Evolutionary conservation across 2,329 filamentous ascomycete genomes (phyloP), one percentile per base, ranked within the genome.

Genomic region (Nigrograna mackinnonii): DNA sequence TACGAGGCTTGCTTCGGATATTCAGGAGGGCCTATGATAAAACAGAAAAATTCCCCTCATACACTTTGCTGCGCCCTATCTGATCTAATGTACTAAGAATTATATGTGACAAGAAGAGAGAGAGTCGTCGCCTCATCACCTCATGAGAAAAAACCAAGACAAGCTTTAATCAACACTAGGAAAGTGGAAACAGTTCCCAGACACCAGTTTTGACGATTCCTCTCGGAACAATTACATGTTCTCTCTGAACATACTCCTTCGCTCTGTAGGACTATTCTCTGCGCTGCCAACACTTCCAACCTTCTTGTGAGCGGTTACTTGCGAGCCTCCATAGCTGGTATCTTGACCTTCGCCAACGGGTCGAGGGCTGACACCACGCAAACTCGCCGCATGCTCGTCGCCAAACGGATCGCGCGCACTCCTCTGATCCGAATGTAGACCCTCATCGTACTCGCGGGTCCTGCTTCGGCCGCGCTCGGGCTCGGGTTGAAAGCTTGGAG

Each of bases 311-410:
- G 24, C 22, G 9, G 33, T 12, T 9, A 11, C 16, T 2, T 33
- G 31, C 20, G 54, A 55, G 31, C 49, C 50, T 47, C 50, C 67
- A 48, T 67, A 67, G 26, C 62, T 65, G 12, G 64, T 68, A 26
- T 69, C 64, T 21, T 76, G 77, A 37, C 83, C 75, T 53, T 87
- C 46, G 28, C 71, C 70, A 31, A 74, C 47, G n/a, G 89, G 89
- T 52, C 88, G 69, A 3, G 89, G 88, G 66, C 87, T 92, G 21
- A 91, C 83, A 19, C 86, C 87, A 41, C 87, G 72, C 67, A 89
- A 57, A 62, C 61, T 68, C 18, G 58, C 52, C 51, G 68, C 52
- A 67, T 75, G 62, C 68, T 74, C 68, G 70, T 68, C 65, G 14
- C 60, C 63, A 48, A 68, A 68, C 1, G 65, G 65, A 46, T 67